These are phyloP conservation scores for Lolium multiflorum DNA, from an alignment of 176 grass and related monocot genomes.

Conservation along the genomic window DNA sequence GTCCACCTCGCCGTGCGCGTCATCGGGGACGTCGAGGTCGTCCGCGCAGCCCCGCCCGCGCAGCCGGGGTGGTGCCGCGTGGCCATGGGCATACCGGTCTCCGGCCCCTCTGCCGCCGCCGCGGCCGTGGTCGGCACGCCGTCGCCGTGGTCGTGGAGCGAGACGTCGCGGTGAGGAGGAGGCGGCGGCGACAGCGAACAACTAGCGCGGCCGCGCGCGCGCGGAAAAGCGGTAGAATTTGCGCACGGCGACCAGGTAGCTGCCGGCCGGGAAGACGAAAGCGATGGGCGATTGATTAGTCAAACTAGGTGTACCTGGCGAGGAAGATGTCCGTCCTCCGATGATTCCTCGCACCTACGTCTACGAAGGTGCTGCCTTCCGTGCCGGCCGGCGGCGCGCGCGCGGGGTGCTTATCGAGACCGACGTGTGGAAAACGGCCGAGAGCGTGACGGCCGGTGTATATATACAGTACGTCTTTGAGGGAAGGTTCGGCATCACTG, in stretches of 20 bases:
- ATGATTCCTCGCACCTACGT: too few relatives aligned
- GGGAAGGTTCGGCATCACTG: too few relatives aligned
- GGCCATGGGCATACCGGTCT: slow-evolving; percentile 81
- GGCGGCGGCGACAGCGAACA: too few relatives aligned
- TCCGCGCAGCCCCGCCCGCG: background rate
- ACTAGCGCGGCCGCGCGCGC: background rate
- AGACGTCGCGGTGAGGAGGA: slow-evolving; percentile 32
- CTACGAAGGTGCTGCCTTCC: too few relatives aligned
- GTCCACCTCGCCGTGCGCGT: slow-evolving; percentile 80
- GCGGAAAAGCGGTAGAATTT: slow-evolving; percentile 13
- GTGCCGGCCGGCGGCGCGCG: too few relatives aligned
- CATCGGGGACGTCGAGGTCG: slow-evolving; percentile 49
- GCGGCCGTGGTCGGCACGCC: slow-evolving; percentile 54
- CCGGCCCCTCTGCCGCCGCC: background rate
- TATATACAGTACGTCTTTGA: too few relatives aligned
- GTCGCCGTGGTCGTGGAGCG: slow-evolving; percentile 39
- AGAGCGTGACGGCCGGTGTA: too few relatives aligned
- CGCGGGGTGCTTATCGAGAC: too few relatives aligned
- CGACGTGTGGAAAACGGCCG: too few relatives aligned
- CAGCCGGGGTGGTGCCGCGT: slow-evolving; percentile 71
- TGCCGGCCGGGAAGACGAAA: slow-evolving; percentile 8
- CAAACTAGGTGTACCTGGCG: too few relatives aligned
- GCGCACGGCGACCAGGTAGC: slow-evolving; percentile 37
- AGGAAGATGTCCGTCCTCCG: too few relatives aligned
- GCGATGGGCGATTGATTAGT: too few relatives aligned